Evolutionary conservation across 2,329 filamentous ascomycete genomes (phyloP).

Genomic region (Emergomyces pasteurianus): DNA sequence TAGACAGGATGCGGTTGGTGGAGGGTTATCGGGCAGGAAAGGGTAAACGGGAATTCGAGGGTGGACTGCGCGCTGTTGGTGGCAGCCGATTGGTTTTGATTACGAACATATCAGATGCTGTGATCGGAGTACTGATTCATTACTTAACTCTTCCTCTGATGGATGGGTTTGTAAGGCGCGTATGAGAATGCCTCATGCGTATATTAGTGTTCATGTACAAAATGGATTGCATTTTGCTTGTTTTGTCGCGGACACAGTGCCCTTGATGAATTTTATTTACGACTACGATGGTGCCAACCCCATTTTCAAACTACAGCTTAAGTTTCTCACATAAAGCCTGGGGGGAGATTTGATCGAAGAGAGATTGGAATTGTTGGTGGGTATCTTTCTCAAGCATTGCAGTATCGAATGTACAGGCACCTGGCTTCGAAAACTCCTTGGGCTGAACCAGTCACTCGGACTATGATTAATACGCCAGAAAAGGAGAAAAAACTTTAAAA

Average conservation of each 20-base stretch:
- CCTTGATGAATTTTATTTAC: neutral
- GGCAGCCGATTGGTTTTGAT: neutral
- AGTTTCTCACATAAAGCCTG: neutral
- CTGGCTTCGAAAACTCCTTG: neutral
- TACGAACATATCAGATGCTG: neutral
- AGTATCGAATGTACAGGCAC: neutral
- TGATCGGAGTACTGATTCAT: neutral
- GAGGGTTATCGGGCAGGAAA: neutral
- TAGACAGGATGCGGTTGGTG: neutral
- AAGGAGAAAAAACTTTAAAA: neutral
- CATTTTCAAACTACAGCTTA: neutral
- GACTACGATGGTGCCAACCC: neutral
- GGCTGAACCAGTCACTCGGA: no score
- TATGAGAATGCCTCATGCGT: neutral
- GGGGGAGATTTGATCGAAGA: neutral
- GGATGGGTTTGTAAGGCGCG: neutral
- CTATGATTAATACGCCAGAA: neutral
- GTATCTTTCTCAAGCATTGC: neutral
- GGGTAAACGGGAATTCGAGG: neutral
- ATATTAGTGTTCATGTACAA: neutral
- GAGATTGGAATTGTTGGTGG: neutral
- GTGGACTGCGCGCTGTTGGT: neutral
- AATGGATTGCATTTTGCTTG: neutral
- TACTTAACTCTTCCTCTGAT: neutral
- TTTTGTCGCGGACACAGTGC: neutral